Evolutionary conservation across 176 grass and related monocot genomes (phyloP).

Genomic region (Musa itinerans): DNA sequence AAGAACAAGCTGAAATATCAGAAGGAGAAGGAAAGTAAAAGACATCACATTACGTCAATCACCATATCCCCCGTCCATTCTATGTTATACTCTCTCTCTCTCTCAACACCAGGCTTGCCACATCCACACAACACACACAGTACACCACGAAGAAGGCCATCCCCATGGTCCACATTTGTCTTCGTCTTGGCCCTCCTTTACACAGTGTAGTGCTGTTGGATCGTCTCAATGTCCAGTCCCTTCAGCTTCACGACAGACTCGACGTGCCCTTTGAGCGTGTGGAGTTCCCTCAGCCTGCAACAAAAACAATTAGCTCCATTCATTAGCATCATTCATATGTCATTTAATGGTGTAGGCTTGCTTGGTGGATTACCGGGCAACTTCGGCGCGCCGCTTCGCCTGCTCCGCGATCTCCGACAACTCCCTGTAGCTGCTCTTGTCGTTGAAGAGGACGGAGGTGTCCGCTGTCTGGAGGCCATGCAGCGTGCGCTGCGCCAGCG

Average conservation of each 20-base stretch:
- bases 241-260: constrained; percentile 38
- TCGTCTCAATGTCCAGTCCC: constrained; percentile 39
- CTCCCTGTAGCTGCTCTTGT: constrained; percentile 22
- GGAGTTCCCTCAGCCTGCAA: constrained; percentile 33
- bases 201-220: constrained; percentile 49
- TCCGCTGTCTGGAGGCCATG: constrained; percentile 28
- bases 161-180: too few species aligned
- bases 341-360: neutral
- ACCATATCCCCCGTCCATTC: too few species aligned
- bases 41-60: too few species aligned
- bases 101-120: too few species aligned
- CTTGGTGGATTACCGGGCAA: constrained; percentile 22
- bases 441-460: constrained; percentile 8
- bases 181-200: neutral
- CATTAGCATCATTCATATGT: too few species aligned
- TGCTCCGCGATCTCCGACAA: constrained; percentile 42
- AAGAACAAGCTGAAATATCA: too few species aligned
- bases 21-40: too few species aligned
- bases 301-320: neutral
- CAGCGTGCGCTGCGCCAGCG: constrained; percentile 34
- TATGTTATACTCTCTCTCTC: too few species aligned
- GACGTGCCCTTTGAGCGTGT: constrained; percentile 51
- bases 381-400: constrained; percentile 39
- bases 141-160: too few species aligned
- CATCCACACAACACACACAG: too few species aligned